Percentiles rank a stretch among this genome's conserved stretches.
phyloP scores from a whole-genome alignment of 75 land plant species.

The Pinus taeda region DNA sequence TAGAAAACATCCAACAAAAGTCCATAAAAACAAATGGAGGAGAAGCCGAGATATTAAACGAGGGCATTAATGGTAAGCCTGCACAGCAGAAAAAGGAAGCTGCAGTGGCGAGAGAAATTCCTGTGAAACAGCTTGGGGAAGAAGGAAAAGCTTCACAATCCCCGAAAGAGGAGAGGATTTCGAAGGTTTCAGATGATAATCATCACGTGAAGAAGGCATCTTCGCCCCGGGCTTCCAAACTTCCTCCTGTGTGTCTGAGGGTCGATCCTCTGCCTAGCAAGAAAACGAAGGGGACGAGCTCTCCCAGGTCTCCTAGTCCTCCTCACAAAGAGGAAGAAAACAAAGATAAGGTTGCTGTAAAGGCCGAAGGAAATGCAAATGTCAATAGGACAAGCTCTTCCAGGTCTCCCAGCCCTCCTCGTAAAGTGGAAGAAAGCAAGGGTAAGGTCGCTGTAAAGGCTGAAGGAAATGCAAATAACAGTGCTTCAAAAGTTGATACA shows the following conservation, averaged over 20 bases:
- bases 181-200: neutral
- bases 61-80: neutral
- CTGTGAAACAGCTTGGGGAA: neutral
- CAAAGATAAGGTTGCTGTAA: neutral
- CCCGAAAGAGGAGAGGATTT: neutral
- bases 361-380: neutral
- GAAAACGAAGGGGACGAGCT: conserved; percentile 23
- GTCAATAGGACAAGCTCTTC: conserved; percentile 24
- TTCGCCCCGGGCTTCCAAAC: conserved; percentile 18
- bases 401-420: conserved; percentile 18
- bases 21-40: neutral
- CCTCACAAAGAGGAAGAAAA: neutral
- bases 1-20: conserved; percentile 1
- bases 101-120: neutral
- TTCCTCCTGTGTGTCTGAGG: conserved; percentile 63
- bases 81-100: neutral
- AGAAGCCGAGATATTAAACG: neutral
- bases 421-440: neutral
- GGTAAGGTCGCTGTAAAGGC: neutral
- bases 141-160: neutral
- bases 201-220: conserved; percentile 6
- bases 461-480: neutral
- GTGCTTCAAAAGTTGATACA: neutral
- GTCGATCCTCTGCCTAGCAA: conserved; percentile 55
- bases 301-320: conserved; percentile 33